phyloP scores from a whole-genome alignment of 345 rosid genomes.

The sweet orange (Citrus sinensis) region DNA sequence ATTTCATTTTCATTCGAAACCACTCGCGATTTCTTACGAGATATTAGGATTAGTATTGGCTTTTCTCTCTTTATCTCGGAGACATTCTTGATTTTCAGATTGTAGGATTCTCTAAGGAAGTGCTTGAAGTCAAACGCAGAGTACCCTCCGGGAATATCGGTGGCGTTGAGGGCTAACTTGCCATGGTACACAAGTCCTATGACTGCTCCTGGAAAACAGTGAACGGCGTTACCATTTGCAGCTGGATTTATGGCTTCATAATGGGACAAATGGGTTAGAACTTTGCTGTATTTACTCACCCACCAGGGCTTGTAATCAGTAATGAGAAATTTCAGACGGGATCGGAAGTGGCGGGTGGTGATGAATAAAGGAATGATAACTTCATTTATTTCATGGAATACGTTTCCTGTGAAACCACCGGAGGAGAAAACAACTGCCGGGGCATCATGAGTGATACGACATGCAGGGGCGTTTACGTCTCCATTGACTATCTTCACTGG shows the following conservation, averaged over 20 bases:
- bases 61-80: conserved; percentile 11
- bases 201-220: conserved; percentile 44
- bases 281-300: conserved; percentile 28
- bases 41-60: conserved; percentile 30
- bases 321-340: conserved; percentile 29
- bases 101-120: conserved; percentile 28
- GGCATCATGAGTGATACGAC: conserved; percentile 20
- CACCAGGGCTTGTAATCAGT: conserved; percentile 29
- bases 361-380: conserved; percentile 39
- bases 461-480: conserved; percentile 15
- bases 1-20: conserved; percentile 29
- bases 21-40: conserved; percentile 25
- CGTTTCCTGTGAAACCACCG: conserved; percentile 33
- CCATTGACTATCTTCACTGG: conserved; percentile 23
- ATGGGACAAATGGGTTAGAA: conserved; percentile 20
- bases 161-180: neutral
- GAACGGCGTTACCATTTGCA: conserved; percentile 24
- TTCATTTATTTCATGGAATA: conserved; percentile 43
- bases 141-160: conserved; percentile 24
- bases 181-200: neutral
- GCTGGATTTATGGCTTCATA: conserved; percentile 25
- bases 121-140: conserved; percentile 38
- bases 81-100: conserved; percentile 18
- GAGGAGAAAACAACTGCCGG: conserved; percentile 39
- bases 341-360: conserved; percentile 30